Conservation (phyloP, 1,284 basidiomycete species). For the Cutaneotrichosporon cutaneum region DNA sequence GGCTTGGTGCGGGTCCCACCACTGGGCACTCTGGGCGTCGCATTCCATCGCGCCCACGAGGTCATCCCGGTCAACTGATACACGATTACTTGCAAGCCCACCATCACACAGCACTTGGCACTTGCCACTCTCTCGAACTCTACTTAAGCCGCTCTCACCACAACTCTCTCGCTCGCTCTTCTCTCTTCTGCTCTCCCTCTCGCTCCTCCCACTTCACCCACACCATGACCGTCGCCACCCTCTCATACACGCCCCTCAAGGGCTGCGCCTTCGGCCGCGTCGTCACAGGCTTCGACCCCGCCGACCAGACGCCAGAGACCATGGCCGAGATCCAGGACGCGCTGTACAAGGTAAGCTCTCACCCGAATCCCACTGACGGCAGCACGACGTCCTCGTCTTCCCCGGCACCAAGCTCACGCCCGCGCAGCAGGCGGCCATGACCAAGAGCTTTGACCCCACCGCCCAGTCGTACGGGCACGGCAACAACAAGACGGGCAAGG, state of each 20-base stretch:
- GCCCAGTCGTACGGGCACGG: slow-evolving; percentile 76
- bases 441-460: slow-evolving; percentile 70
- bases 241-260: background rate
- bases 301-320: slow-evolving; percentile 58
- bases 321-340: slow-evolving; percentile 63
- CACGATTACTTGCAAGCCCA: background rate
- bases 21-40: too few species aligned
- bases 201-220: background rate
- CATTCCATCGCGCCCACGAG: background rate
- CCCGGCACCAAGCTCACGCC: slow-evolving; percentile 67
- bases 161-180: background rate
- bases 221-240: background rate
- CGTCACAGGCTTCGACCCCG: slow-evolving; percentile 64
- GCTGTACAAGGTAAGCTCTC: slow-evolving; percentile 56
- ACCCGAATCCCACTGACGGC: slow-evolving; percentile 2
- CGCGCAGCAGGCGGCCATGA: slow-evolving; percentile 77
- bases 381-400: slow-evolving; percentile 76
- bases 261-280: slow-evolving; percentile 60
- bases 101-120: background rate
- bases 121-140: background rate
- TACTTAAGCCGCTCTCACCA: background rate
- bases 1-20: too few species aligned
- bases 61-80: too few species aligned
- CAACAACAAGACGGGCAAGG: slow-evolving; percentile 72
- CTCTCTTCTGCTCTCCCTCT: background rate